Base-by-base conservation (phyloP, 176 grass and related monocot genomes). In the Eremochloa ophiuroides region DNA sequence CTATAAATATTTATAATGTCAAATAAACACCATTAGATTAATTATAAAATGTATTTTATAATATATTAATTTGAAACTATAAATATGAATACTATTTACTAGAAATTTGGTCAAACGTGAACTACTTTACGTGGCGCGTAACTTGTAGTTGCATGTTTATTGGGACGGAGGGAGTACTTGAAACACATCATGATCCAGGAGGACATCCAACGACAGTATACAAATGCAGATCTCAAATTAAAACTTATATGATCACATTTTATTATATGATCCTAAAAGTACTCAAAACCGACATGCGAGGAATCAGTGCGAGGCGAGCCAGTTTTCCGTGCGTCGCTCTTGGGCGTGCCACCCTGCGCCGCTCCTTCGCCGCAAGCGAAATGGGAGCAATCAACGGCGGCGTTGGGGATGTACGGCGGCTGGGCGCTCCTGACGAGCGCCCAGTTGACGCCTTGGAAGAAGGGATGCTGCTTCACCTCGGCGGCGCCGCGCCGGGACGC, bases 401-500 rank as follows among this genome's bases (percentile, higher is more conserved):
- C 83, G 12, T 79, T 80, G 5, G 94, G 94, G 33, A 94, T 42
- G 83, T 91, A 91, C 1, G 94, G 94, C 20, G 94, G 94, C 59
- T 75, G 58, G 41, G 85, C 92, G 66, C 94, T 92, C 83, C 91
- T 90, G 22, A 97, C 91, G 7, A 97, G 86, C 66, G 91, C 94
- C 94, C 94, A 97, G 85, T 94, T 97, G 25, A 97, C 87, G 30
- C 94, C 91, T 4, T 94, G 87, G 37, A 97, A 97, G 82, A 97
- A 97, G 0, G 94, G 91, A 79, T 97, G 94, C 27, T 97, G 94
- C 83, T 94, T 97, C 17, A 97, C 87, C 78, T 97, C 91, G 0
- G 91, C 89, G 0, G 94, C 94, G 25, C 94, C 94, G 82, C 91
- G 90, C 0, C 62, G 80, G 82, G 84, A 94, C 11, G 89, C 94